Conservation (phyloP, 768 basidiomycete genomes). For the Pleurotus salmoneostramineus region DNA sequence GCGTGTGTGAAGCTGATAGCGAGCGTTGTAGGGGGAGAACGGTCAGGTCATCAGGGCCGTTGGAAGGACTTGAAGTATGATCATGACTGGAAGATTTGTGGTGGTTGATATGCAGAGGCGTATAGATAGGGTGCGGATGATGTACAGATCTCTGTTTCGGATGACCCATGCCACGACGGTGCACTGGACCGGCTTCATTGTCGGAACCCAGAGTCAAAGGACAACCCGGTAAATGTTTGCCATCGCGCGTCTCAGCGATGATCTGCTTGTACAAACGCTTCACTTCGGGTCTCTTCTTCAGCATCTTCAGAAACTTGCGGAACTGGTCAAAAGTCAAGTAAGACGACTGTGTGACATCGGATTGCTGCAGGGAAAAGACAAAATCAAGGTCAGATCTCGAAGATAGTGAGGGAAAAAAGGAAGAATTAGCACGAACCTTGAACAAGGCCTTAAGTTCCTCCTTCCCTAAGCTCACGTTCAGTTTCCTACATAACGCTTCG, state of each 20-base stretch:
- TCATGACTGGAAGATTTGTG: neutral
- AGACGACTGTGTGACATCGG: constrained; percentile 50
- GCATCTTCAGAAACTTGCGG: constrained; percentile 73
- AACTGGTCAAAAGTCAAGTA: constrained; percentile 79
- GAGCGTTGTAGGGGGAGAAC: neutral
- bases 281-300: constrained; percentile 85
- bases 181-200: neutral
- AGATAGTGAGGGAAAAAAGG: neutral
- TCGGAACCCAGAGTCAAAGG: neutral
- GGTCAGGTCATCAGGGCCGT: neutral
- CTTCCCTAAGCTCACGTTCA: constrained; percentile 59
- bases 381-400: neutral
- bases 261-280: constrained; percentile 54
- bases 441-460: constrained; percentile 57
- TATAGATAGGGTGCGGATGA: neutral
- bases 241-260: constrained; percentile 14
- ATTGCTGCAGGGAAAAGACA: constrained; percentile 41
- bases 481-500: constrained; percentile 61
- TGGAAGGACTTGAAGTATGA: neutral
- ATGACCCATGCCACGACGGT: neutral
- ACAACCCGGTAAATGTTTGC: neutral
- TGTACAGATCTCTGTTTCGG: neutral
- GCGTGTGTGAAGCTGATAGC: neutral
- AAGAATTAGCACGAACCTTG: constrained; percentile 32
- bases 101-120: neutral